Percentiles rank a stretch among this genome's conserved stretches.
These are phyloP conservation scores for Xanthoconium purpureum DNA, from an alignment of 768 basidiomycete species.

Conservation along the genomic window DNA sequence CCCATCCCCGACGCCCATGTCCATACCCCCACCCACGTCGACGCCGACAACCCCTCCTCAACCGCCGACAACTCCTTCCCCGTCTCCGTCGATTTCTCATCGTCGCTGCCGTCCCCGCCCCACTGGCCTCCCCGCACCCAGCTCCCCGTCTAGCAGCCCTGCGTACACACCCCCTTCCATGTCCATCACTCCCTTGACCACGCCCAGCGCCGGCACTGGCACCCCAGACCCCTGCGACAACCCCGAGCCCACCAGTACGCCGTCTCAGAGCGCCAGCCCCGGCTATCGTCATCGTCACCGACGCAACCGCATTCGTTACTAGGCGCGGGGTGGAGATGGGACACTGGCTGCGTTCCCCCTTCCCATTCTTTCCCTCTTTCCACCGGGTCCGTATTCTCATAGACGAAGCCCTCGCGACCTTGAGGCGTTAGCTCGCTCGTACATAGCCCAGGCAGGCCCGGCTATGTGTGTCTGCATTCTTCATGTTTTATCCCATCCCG, in stretches of 20 bases:
- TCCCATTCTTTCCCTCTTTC: no score
- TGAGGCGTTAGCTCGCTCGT: background rate
- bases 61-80: background rate
- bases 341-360: no score
- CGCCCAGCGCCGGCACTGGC: background rate
- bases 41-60: background rate
- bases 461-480: background rate
- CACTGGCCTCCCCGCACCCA: background rate
- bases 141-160: background rate
- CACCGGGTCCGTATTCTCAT: background rate
- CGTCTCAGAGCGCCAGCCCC: background rate
- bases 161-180: background rate
- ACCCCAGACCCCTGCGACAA: background rate
- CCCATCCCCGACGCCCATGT: background rate
- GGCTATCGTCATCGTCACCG: background rate
- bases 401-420: no score
- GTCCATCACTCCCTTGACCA: background rate
- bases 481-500: background rate
- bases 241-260: background rate
- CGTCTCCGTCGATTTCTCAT: background rate
- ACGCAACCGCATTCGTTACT: slow-evolving; percentile 1
- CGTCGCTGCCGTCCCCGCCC: background rate
- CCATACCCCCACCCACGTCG: background rate
- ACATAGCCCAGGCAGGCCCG: background rate
- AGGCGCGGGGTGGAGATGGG: background rate